Evolutionary conservation across 2,329 filamentous ascomycete genomes (phyloP), one percentile per base, ranked within the genome.

Genomic region (Fusarium praegraminearum): DNA sequence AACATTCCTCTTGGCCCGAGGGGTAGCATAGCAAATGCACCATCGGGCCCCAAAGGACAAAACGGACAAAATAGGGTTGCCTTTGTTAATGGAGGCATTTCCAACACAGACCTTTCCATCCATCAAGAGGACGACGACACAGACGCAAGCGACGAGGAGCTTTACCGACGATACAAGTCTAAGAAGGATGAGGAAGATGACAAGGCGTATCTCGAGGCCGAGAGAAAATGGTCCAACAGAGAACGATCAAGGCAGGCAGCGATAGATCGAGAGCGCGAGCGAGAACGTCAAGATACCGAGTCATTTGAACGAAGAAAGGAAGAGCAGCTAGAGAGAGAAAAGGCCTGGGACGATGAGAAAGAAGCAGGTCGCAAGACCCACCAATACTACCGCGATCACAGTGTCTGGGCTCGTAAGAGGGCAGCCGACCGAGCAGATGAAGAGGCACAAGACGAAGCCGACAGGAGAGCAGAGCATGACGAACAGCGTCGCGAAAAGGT

Each of bases 301-400:
- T 89, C 89, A 20, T 79, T 87, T 4, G 87, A 90, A 66, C 86
- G 89, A 49, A 88, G 89, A 50, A 90, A 91, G 80, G 87, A 91
- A 10, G 89, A 92, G 73, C 87, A 91, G 59, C 85, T 97, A 15
- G 85, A 86, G 46, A 78, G 81, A 38, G 84, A 86, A 61, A 83
- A 83, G 76, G 89, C 91, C n/a, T 98, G 94, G 88, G 91, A 98
- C 73, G 96, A 99, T 73, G 94, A 97, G 72, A 90, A 86, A n/a
- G 94, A 98, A 80, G 86, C 88, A 9, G 85, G 84, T 20, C 86
- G 90, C 26, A 94, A 93, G 79, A 82, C 83, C 5, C 89, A 94
- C 65, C 87, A 92, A 40, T 99, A 98, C 83, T 98, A 98, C 80
- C 86, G 90, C 50, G 95, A 99, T 74, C 92, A 91, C 51, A 91